phyloP scores from a whole-genome alignment of 192 early-diverging fungal species.

The Paraglomus occultum region DNA sequence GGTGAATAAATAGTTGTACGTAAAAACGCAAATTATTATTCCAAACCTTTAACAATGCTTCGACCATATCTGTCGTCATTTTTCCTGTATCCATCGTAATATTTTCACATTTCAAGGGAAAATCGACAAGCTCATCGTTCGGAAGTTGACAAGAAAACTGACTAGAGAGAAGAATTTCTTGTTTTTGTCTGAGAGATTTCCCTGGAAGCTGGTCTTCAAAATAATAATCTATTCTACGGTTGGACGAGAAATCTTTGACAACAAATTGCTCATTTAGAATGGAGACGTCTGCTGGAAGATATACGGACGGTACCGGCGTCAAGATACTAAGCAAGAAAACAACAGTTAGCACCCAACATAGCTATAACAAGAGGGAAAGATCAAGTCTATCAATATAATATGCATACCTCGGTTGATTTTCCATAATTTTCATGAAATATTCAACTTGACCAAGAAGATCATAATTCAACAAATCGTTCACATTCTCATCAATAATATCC shows the following conservation, averaged over 20 bases:
- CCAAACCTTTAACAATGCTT: conserved; percentile 31
- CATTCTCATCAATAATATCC: conserved; percentile 20
- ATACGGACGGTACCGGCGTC: conserved; percentile 1
- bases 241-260: background rate
- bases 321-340: background rate
- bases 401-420: conserved; percentile 16
- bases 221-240: conserved; percentile 5
- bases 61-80: conserved; percentile 14
- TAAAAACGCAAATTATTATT: background rate
- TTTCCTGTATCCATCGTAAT: background rate
- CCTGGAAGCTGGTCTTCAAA: conserved; percentile 30
- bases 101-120: background rate
- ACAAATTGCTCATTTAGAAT: conserved; percentile 12
- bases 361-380: background rate
- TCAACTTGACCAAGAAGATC: conserved; percentile 23
- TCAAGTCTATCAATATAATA: background rate
- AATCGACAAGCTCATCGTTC: conserved; percentile 13
- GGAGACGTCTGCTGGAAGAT: conserved; percentile 17
- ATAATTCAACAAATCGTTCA: conserved; percentile 24
- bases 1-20: background rate
- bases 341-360: too few relatives aligned
- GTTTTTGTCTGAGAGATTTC: conserved; percentile 19
- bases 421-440: conserved; percentile 23
- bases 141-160: conserved; percentile 18
- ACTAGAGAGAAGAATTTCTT: conserved; percentile 13